phyloP scores from a whole-genome alignment of 371 early-diverging fungal genomes.

The Apophysomyces sp. region DNA sequence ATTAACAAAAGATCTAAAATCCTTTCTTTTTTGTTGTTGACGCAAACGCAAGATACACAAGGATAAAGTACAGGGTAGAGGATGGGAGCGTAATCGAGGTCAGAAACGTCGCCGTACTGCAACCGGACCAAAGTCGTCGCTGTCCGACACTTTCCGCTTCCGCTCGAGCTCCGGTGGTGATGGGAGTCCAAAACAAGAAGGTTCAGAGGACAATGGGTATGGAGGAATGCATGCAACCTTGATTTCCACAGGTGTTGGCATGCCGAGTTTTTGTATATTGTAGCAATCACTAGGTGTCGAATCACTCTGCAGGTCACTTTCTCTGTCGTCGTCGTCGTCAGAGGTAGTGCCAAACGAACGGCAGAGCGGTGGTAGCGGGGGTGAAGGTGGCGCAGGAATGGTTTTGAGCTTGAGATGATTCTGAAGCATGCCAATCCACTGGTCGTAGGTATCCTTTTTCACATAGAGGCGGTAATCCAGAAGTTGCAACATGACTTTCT shows the following conservation, averaged over 20 bases:
- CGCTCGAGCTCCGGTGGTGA: slow-evolving; percentile 9
- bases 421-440: slow-evolving; percentile 49
- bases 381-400: not conserved
- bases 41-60: not conserved
- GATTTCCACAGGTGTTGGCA: slow-evolving; percentile 5
- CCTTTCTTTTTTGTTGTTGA: not conserved
- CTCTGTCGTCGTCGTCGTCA: not conserved
- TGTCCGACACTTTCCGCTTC: not conserved
- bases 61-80: not conserved
- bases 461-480: slow-evolving; percentile 77
- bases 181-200: not conserved
- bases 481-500: slow-evolving; percentile 66
- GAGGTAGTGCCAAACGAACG: not conserved
- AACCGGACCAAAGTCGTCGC: not conserved
- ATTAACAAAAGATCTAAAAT: no score
- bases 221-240: not conserved
- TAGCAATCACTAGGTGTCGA: not conserved
- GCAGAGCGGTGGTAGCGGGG: not conserved
- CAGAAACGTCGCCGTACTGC: not conserved
- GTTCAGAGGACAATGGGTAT: not conserved
- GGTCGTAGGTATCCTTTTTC: slow-evolving; percentile 53
- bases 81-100: not conserved
- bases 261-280: not conserved
- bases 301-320: not conserved
- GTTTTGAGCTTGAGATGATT: slow-evolving; percentile 19